A percentile compares a stretch with the other conserved stretches of the same genome.
Conservation (phyloP, 257 asterid genomes). For the Thymus mandschuricus region DNA sequence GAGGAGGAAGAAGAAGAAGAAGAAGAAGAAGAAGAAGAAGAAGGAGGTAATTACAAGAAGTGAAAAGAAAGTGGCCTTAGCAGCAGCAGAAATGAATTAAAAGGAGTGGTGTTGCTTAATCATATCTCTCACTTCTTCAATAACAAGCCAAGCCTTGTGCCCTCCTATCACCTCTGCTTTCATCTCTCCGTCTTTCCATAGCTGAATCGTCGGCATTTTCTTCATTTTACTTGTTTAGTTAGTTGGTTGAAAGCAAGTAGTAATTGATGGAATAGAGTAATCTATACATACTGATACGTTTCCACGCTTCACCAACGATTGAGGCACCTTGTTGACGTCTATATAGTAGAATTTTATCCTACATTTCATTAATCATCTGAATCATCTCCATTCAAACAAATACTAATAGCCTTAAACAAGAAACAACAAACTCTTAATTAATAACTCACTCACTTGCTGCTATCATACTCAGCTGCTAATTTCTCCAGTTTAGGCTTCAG, state of each 20-base stretch:
- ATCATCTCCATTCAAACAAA: too few relatives aligned
- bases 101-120: slow-evolving; percentile 35
- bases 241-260: not conserved
- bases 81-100: too few relatives aligned
- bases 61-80: too few relatives aligned
- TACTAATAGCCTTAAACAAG: too few relatives aligned
- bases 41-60: too few relatives aligned
- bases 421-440: not conserved
- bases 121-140: slow-evolving; percentile 89
- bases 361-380: not conserved
- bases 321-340: slow-evolving; percentile 91
- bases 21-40: too few relatives aligned
- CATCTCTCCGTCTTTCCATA: slow-evolving; percentile 97
- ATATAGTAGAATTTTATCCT: slow-evolving; percentile 74
- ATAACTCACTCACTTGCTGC: slow-evolving; percentile 56
- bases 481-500: slow-evolving; percentile 93
- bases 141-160: slow-evolving; percentile 94
- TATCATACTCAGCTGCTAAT: slow-evolving; percentile 79
- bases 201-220: slow-evolving; percentile 99
- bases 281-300: slow-evolving; percentile 67
- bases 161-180: slow-evolving; percentile 95
- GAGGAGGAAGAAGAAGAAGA: too few relatives aligned
- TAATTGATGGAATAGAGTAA: too few relatives aligned
- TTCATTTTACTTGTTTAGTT: slow-evolving; percentile 21
- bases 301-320: slow-evolving; percentile 79